Evolutionary conservation across 208 protist genomes (phyloP).

Genomic region (Leishmania gerbilli): DNA sequence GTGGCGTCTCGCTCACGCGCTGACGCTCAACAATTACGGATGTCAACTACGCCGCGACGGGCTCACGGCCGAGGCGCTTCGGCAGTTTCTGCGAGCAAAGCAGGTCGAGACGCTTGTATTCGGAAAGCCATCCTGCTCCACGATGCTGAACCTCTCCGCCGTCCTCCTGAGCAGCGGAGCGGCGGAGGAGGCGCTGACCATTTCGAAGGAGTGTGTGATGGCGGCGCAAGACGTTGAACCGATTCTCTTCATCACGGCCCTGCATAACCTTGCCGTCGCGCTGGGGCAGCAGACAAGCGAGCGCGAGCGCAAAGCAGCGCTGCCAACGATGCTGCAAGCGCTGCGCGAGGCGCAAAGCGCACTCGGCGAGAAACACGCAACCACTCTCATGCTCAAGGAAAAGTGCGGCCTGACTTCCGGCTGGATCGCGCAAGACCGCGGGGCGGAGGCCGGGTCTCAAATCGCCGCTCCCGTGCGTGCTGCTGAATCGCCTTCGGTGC

Average conservation of each 20-base stretch:
- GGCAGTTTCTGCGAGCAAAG: slow-evolving; percentile 47
- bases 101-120: slow-evolving; percentile 59
- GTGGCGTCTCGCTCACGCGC: slow-evolving; percentile 68
- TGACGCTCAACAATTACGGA: slow-evolving; percentile 83
- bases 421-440: slow-evolving; percentile 26
- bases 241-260: slow-evolving; percentile 72
- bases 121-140: slow-evolving; percentile 79
- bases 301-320: slow-evolving; percentile 45
- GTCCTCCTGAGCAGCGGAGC: slow-evolving; percentile 63
- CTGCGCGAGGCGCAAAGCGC: slow-evolving; percentile 58
- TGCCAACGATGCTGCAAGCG: slow-evolving; percentile 75
- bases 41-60: slow-evolving; percentile 74
- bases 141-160: slow-evolving; percentile 86
- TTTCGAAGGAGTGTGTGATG: slow-evolving; percentile 65
- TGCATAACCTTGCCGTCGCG: slow-evolving; percentile 84
- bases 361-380: slow-evolving; percentile 66
- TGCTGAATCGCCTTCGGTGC: background rate
- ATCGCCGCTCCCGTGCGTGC: background rate
- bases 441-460: background rate
- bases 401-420: slow-evolving; percentile 53
- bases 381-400: slow-evolving; percentile 65
- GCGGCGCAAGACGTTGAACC: slow-evolving; percentile 58
- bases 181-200: slow-evolving; percentile 55
- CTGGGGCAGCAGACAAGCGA: slow-evolving; percentile 59
- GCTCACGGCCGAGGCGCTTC: slow-evolving; percentile 45